Evolutionary conservation across 2,329 filamentous ascomycete species (phyloP).

Genomic region (Myrmaecium sp.): DNA sequence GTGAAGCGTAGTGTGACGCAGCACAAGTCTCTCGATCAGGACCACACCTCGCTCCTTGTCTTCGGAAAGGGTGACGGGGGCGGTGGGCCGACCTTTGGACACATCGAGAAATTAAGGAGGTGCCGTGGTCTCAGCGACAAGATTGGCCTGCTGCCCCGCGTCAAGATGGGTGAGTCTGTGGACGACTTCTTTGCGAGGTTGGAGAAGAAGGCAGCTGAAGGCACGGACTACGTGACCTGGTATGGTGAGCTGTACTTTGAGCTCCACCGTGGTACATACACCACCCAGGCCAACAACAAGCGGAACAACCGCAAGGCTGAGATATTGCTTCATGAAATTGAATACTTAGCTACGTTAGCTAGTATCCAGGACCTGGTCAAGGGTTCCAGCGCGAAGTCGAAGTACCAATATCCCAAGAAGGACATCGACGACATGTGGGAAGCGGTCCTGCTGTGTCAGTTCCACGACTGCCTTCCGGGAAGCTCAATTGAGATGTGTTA

Average conservation of each 20-base stretch:
- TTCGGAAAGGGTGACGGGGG: slow-evolving; percentile 96
- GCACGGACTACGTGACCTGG: slow-evolving; percentile 74
- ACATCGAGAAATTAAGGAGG: slow-evolving; percentile 84
- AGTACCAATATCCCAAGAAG: slow-evolving; percentile 81
- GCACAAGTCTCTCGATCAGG: slow-evolving; percentile 92
- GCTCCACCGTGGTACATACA: slow-evolving; percentile 91
- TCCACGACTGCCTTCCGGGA: slow-evolving; percentile 91
- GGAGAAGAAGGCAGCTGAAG: slow-evolving; percentile 53
- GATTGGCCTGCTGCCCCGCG: slow-evolving; percentile 63
- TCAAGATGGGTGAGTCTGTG: slow-evolving; percentile 77
- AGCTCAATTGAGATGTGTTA: slow-evolving; percentile 98
- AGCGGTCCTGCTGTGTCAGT: slow-evolving; percentile 76
- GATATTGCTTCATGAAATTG: slow-evolving; percentile 69
- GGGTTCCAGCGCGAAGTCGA: slow-evolving; percentile 10
- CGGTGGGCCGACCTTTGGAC: slow-evolving; percentile 83
- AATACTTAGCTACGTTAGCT: slow-evolving; percentile 73
- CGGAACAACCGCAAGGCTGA: slow-evolving; percentile 80
- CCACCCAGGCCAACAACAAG: slow-evolving; percentile 95
- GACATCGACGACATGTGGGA: slow-evolving; percentile 98
- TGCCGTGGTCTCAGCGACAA: slow-evolving; percentile 86
- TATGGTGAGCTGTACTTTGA: slow-evolving; percentile 98
- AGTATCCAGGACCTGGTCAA: slow-evolving; percentile 47
- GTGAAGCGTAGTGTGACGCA: slow-evolving; percentile 75
- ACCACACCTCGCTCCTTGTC: slow-evolving; percentile 75
- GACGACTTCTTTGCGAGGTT: slow-evolving; percentile 86